Conservation (phyloP, 2,329 filamentous ascomycete genomes). For the Cytospora chrysosperma region DNA sequence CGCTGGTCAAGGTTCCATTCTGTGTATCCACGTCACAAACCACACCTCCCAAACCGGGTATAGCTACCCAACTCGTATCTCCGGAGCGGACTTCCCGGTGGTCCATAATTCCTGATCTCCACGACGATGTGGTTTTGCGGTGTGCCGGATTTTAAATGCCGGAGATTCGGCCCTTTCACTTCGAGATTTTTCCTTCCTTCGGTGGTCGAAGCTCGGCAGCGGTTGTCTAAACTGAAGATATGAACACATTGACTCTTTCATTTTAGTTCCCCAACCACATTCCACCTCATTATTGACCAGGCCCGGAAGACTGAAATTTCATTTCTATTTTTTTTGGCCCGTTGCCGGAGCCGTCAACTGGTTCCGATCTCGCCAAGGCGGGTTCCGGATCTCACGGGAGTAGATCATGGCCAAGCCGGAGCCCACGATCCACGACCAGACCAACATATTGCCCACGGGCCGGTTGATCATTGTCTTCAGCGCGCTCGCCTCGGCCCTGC, state of each 20-base stretch:
- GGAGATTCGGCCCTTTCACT: background rate
- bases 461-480: conserved; percentile 52
- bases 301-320: background rate
- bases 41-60: background rate
- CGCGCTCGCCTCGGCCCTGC: conserved; percentile 50
- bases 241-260: too few species aligned
- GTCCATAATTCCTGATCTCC: background rate
- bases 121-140: background rate
- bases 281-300: background rate
- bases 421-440: conserved; percentile 47
- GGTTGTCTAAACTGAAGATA: background rate
- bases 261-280: background rate
- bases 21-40: too few species aligned
- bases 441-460: conserved; percentile 52
- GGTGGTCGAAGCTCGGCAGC: background rate
- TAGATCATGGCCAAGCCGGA: conserved; percentile 17
- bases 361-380: background rate
- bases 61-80: conserved; percentile 10
- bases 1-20: background rate
- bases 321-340: too few species aligned
- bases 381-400: background rate
- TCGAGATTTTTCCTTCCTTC: background rate
- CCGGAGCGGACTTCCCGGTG: conserved; percentile 3
- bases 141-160: conserved; percentile 5
- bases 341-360: background rate